Evolutionary conservation across 495 filamentous ascomycete genomes (phyloP).

Genomic region (Penicillium maclennaniae): DNA sequence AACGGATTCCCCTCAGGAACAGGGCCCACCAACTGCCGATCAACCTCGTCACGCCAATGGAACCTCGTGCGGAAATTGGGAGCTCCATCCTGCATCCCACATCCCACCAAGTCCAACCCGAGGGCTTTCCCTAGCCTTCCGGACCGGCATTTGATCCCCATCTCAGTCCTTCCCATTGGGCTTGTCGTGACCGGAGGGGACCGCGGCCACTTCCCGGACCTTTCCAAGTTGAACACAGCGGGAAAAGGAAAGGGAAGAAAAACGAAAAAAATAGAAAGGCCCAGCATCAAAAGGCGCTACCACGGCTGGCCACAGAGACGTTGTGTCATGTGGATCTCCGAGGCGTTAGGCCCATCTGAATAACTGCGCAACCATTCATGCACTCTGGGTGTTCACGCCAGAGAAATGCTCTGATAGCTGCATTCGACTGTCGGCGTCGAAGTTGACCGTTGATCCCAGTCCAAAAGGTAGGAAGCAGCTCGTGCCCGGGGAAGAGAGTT

Average conservation of each 20-base stretch:
- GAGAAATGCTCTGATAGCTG: conserved; percentile 15
- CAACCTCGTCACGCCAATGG: conserved; percentile 25
- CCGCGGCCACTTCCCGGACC: background rate
- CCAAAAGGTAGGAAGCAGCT: background rate
- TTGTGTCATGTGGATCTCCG: conserved; percentile 10
- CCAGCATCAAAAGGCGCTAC: background rate
- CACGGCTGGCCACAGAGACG: conserved; percentile 7
- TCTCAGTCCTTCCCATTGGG: background rate
- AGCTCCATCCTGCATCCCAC: conserved; percentile 10
- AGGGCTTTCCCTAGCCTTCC: background rate
- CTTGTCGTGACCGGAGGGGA: background rate
- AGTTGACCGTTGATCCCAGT: background rate
- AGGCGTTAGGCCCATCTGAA: background rate
- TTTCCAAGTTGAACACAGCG: background rate
- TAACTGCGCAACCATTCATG: conserved; percentile 7
- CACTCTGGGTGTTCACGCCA: conserved; percentile 15
- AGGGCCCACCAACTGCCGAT: conserved; percentile 20
- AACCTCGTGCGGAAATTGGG: conserved; percentile 21
- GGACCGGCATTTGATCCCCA: background rate
- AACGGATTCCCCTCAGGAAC: conserved; percentile 16
- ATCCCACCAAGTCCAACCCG: background rate
- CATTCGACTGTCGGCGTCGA: too few relatives aligned
- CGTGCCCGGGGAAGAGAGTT: conserved; percentile 3
- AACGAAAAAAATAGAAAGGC: background rate
- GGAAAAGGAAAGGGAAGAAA: too few relatives aligned